Percentiles rank a stretch among this genome's conserved stretches.
Evolutionary conservation across 805 yeast genomes (phyloP).

Genomic region (fission yeast (Schizosaccharomyces pombe)): DNA sequence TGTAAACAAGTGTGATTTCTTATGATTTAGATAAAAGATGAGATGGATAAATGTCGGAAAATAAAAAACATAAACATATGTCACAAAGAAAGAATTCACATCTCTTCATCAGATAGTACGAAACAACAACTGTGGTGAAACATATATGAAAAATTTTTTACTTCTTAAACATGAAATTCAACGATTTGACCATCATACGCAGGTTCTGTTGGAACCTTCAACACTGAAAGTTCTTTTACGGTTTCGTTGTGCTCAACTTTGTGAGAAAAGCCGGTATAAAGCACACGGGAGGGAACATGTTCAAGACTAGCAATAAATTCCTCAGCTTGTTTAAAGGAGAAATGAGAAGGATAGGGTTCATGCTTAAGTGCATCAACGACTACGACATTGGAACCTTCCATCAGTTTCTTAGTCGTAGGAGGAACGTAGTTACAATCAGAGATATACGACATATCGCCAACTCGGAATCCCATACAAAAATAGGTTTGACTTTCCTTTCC

Average conservation of each 20-base stretch:
- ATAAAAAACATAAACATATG: too few species aligned
- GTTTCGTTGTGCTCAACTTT: background rate
- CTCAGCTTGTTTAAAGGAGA: conserved; percentile 2
- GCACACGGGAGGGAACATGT: background rate
- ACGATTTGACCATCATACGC: background rate
- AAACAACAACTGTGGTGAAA: too few species aligned
- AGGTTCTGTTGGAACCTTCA: background rate
- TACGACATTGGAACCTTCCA: conserved; percentile 2
- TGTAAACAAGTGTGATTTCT: too few species aligned
- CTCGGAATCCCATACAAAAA: background rate
- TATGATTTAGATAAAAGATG: too few species aligned
- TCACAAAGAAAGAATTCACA: too few species aligned
- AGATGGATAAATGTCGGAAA: too few species aligned
- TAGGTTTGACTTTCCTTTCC: background rate
- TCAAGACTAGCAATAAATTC: background rate
- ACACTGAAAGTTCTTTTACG: background rate
- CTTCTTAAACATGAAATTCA: background rate
- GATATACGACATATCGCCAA: conserved; percentile 1
- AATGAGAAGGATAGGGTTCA: conserved; percentile 2
- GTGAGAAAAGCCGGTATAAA: background rate
- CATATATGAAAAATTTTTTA: too few species aligned
- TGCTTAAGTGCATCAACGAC: conserved; percentile 1
- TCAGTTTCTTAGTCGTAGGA: background rate
- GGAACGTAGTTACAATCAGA: conserved; percentile 2
- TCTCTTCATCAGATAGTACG: too few species aligned